phyloP scores from a whole-genome alignment of 208 protist genomes.

The Strigomonas culicis region DNA sequence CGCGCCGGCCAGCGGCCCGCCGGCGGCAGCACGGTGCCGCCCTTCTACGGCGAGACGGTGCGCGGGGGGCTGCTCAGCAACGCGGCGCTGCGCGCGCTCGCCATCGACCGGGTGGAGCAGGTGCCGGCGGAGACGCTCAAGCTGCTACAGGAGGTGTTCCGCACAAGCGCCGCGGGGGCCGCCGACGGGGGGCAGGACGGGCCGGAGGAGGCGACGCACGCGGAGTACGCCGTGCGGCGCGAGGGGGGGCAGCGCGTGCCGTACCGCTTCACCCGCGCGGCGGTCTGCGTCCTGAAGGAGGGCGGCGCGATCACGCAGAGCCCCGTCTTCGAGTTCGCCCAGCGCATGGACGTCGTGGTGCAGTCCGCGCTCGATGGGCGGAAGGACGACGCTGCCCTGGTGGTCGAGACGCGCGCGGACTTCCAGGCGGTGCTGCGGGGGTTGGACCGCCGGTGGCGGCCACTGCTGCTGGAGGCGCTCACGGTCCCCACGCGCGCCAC shows the following conservation, averaged over 20 bases:
- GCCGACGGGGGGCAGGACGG: conserved; percentile 6
- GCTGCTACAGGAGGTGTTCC: conserved; percentile 36
- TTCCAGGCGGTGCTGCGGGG: conserved; percentile 17
- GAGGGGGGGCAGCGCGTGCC: conserved; percentile 51
- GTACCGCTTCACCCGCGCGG: conserved; percentile 32
- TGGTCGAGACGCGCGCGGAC: not conserved
- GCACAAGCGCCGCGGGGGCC: not conserved
- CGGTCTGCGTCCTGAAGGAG: conserved; percentile 41
- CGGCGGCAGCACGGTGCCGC: conserved; percentile 9
- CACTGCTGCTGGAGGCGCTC: conserved; percentile 18
- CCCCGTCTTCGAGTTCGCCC: conserved; percentile 56
- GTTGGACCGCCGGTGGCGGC: conserved; percentile 32
- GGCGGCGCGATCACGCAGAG: conserved; percentile 21
- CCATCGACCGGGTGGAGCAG: conserved; percentile 30
- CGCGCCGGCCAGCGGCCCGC: not conserved
- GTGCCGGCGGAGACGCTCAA: conserved; percentile 25
- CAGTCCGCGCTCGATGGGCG: conserved; percentile 22
- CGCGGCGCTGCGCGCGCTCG: conserved; percentile 22
- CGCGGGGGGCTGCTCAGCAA: conserved; percentile 29
- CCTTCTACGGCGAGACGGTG: conserved; percentile 24
- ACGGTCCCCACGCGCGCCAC: conserved; percentile 15
- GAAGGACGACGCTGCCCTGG: conserved; percentile 19
- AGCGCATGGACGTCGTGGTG: conserved; percentile 64
- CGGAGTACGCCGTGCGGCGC: conserved; percentile 43
- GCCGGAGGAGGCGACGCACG: conserved; percentile 11